Conservation (phyloP, 352 stramenopile genomes). For the Phytophthora tentaculata region DNA sequence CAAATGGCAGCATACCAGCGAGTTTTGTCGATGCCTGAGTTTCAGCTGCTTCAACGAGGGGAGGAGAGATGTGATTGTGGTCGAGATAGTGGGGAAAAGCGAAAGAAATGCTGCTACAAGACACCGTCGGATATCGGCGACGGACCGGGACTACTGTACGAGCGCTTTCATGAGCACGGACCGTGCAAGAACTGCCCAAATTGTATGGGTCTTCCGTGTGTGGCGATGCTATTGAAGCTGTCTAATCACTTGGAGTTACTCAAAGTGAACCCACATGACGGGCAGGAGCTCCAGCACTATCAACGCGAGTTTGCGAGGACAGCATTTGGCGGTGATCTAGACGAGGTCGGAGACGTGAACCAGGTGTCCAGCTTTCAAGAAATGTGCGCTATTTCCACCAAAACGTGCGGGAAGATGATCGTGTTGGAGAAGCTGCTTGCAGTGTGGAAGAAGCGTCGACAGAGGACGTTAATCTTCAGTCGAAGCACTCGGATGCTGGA, state of each 20-base stretch:
- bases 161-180: slow-evolving; percentile 61
- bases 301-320: slow-evolving; percentile 57
- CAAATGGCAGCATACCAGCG: slow-evolving; percentile 77
- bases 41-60: slow-evolving; percentile 63
- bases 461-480: slow-evolving; percentile 82
- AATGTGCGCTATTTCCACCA: slow-evolving; percentile 61
- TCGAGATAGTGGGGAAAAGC: slow-evolving; percentile 57
- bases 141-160: slow-evolving; percentile 55
- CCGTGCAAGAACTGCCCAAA: slow-evolving; percentile 71
- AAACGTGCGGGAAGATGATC: slow-evolving; percentile 86
- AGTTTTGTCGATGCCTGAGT: slow-evolving; percentile 77
- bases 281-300: slow-evolving; percentile 59
- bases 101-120: slow-evolving; percentile 74
- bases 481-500: slow-evolving; percentile 83
- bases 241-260: slow-evolving; percentile 85
- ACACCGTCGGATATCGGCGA: slow-evolving; percentile 39
- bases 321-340: slow-evolving; percentile 65
- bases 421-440: slow-evolving; percentile 76
- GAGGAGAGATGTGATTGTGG: slow-evolving; percentile 75
- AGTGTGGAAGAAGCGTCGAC: slow-evolving; percentile 63
- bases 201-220: slow-evolving; percentile 75
- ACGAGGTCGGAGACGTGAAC: slow-evolving; percentile 59
- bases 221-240: slow-evolving; percentile 79
- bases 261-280: slow-evolving; percentile 71
- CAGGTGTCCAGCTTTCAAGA: slow-evolving; percentile 66